phyloP scores from a whole-genome alignment of 108 stramenopile genomes.

The Cyclostephanos invisitatus region DNA sequence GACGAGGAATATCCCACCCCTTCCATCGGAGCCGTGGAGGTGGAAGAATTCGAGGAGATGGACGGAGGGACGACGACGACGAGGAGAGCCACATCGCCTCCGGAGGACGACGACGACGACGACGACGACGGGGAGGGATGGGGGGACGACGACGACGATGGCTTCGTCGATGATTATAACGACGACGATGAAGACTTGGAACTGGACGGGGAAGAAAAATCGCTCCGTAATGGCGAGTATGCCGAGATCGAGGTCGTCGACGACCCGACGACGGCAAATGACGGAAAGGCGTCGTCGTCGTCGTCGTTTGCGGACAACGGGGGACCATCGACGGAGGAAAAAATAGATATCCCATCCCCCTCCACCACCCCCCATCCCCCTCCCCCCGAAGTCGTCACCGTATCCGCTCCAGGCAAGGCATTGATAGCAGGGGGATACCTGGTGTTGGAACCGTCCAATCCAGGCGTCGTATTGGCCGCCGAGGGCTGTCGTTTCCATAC shows the following conservation, averaged over 20 bases:
- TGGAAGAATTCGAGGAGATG: neutral
- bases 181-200: constrained; percentile 12
- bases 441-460: constrained; percentile 89
- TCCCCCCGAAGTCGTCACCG: constrained; percentile 38
- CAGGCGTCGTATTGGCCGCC: constrained; percentile 84
- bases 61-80: constrained; percentile 6
- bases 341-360: constrained; percentile 5
- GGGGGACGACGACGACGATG: constrained; percentile 9
- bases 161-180: neutral
- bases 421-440: constrained; percentile 94
- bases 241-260: too few relatives aligned
- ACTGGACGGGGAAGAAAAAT: neutral
- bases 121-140: constrained; percentile 9
- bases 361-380: too few relatives aligned
- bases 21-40: neutral
- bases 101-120: constrained; percentile 19
- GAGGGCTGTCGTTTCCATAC: constrained; percentile 84
- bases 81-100: too few relatives aligned
- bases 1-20: neutral
- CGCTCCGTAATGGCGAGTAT: too few relatives aligned
- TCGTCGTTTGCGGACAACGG: too few relatives aligned
- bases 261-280: too few relatives aligned
- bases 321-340: too few relatives aligned
- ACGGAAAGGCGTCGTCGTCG: too few relatives aligned
- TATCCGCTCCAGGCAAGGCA: constrained; percentile 90